These are phyloP conservation scores for Xerocomellus chrysenteron DNA, from an alignment of 768 basidiomycete species.

Conservation along the genomic window DNA sequence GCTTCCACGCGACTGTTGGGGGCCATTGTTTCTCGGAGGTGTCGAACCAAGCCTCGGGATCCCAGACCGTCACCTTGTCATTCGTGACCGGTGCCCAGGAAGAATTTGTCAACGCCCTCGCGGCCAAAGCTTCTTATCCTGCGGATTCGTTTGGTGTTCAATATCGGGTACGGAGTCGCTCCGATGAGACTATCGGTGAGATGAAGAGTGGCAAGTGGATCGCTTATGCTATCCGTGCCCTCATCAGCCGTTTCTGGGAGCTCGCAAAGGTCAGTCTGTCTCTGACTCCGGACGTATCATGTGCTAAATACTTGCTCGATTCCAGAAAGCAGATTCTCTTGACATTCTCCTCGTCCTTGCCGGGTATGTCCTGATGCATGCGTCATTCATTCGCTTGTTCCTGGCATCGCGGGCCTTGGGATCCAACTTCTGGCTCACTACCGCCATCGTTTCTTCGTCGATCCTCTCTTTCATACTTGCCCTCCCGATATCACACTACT, in stretches of 20 bases:
- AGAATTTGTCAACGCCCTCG: conserved; percentile 46
- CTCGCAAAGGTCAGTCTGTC: conserved; percentile 63
- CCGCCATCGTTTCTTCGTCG: conserved; percentile 77
- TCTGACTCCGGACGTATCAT: not conserved
- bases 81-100: conserved; percentile 51
- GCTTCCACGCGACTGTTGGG: conserved; percentile 39
- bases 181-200: conserved; percentile 56
- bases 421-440: conserved; percentile 62
- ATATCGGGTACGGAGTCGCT: conserved; percentile 49
- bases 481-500: conserved; percentile 70
- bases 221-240: conserved; percentile 75
- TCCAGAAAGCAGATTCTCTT: conserved; percentile 87
- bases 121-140: conserved; percentile 27
- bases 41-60: conserved; percentile 34
- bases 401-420: conserved; percentile 85
- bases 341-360: conserved; percentile 93
- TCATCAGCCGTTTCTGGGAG: conserved; percentile 82
- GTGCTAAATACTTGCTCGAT: conserved; percentile 15
- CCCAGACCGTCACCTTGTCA: conserved; percentile 48
- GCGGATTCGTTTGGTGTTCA: conserved; percentile 43
- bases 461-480: conserved; percentile 83
- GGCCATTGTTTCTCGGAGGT: conserved; percentile 42
- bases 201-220: conserved; percentile 88
- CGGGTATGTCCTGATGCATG: conserved; percentile 95
- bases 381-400: conserved; percentile 89